Base-by-base conservation (phyloP, 108 stramenopile genomes). In the Cyclotella distinguenda region DNA sequence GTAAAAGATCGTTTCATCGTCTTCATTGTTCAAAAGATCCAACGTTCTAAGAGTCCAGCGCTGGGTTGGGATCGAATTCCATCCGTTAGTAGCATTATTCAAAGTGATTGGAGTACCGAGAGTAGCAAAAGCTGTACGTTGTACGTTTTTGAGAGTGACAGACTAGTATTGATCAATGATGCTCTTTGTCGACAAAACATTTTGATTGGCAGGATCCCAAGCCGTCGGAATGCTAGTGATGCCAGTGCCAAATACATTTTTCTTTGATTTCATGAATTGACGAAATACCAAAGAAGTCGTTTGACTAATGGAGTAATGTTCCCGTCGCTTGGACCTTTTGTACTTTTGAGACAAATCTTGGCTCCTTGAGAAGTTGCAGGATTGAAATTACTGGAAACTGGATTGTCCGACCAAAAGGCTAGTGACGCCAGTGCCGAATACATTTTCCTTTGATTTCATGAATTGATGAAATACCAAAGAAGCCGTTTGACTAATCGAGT, bases 141-240 rank as follows among this genome's bases (percentile, higher is more conserved):
- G 31, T 4, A 26, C 25, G 5, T 26, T 4, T 6, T 22, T 4
- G 6, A 50, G 23, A 6, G 5, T 26, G 10, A 50, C 11, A 8
- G 49, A 50, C 27, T 50, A 27, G 13, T 50, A 50, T 16, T 50
- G 49, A 23, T 50, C 25, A 26, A 50, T 50, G 4, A 50, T 23
- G 49, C 49, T 50, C 9, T 23, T n/a, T n/a, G n/a, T n/a, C n/a
- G n/a, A n/a, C n/a, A n/a, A n/a, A n/a, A n/a, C n/a, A n/a, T n/a
- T 27, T 6, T 50, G 13, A 8, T 26, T 50, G 6, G 49, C 27
- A 4, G 49, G 23, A 13, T 23, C 9, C 5, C 49, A 6, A 4
- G 49, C 13, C 2, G 19, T 50, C 4, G 49, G 49, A 50, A 50
- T 26, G 5, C n/a, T 26, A 5, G 49, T 50, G 25, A 23, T 6